Evolutionary conservation across 306 rosid species (phyloP), one percentile per base, ranked within the genome.

Genomic region (Cucurbita pepo): DNA sequence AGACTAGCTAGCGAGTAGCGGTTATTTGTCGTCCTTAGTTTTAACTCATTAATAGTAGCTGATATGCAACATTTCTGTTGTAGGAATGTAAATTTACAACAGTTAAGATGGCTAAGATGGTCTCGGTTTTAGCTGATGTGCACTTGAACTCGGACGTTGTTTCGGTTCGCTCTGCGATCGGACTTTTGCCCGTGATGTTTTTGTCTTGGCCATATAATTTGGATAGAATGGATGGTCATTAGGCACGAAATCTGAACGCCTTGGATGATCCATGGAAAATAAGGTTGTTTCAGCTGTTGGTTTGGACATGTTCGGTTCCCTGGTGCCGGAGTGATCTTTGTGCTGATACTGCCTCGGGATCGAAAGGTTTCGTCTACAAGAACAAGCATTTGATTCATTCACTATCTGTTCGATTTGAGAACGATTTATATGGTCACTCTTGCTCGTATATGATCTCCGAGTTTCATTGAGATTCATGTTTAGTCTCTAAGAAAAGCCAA

Each of bases 151-250:
- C 3, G 98, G 96, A 59, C 98, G 72, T 76, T 89, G 92, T 82
- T 78, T 94, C 16, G 96, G 99, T 77, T 89, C 97, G 75, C 99
- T 94, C 69, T 81, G 87, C 41, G 95, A 89, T 79, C 97, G 83
- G 22, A 79, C 74, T 83, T 91, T 91, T 7, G 95, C 97, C 82
- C 60, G 85, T 0, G 98, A 90, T 47, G 96, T 87, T 72, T 86
- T 75, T 14, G 98, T 90, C 53, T 83, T 90, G 71, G 82, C 83
- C 95, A 88, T 89, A 84, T 84, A 86, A 83, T 71, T 87, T 69
- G 97, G 88, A 73, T 81, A 74, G 76, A 79, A 61, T 74, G 85
- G 73, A 66, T 80, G 76, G 36, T 77, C 81, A 62, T 76, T 36
- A 57, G 63, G 72, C 4, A 52, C 6, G 48, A 79, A 52, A 22